Base-by-base conservation (phyloP, 1,284 basidiomycete genomes). In the Agaricales sp. region DNA sequence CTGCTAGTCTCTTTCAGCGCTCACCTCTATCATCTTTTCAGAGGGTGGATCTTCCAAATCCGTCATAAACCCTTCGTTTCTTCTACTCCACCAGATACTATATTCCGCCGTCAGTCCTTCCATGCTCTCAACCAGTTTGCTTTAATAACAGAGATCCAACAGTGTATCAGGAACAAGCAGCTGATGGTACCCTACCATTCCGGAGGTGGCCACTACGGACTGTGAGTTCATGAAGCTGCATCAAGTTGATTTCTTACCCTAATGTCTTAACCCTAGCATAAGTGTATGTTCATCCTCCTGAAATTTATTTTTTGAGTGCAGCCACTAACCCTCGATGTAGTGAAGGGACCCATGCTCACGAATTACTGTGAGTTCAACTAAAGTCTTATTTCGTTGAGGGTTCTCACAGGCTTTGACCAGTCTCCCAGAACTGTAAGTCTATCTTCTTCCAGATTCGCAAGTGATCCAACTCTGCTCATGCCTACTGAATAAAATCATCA, bases 341-440 rank as follows among this genome's bases (percentile, higher is more conserved):
- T 77, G 57, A 76, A 82, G 46, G 85, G 86, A 3, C 64, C 70
- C 2, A 63, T 88, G 14, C 65, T 88, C 44, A 82, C 85, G 3
- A 83, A 86, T 57, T 89, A 89, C 59, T 89, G 39, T 41, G 16
- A 41, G 39, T 18, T 35, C 11, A 11, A 11, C n/a, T 35, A 35
- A 11, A 35, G 11, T 11, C n/a, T 8, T 35, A 35, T 35, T n/a
- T 35, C n/a, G 11, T 35, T 8, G 8, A n/a, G 8, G 11, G 8
- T 35, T 35, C 30, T 35, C n/a, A n/a, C n/a, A n/a, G n/a, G n/a
- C n/a, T n/a, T n/a, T n/a, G n/a, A n/a, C 8, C 13, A 41, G 39
- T 88, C 57, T 88, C 86, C 11, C 86, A 89, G 54, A 89, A 89
- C 53, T 77, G 85, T 87, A 58, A 60, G 79, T 65, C 20, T 47